Conservation (phyloP, 768 basidiomycete species). For the Mycena maculata region DNA sequence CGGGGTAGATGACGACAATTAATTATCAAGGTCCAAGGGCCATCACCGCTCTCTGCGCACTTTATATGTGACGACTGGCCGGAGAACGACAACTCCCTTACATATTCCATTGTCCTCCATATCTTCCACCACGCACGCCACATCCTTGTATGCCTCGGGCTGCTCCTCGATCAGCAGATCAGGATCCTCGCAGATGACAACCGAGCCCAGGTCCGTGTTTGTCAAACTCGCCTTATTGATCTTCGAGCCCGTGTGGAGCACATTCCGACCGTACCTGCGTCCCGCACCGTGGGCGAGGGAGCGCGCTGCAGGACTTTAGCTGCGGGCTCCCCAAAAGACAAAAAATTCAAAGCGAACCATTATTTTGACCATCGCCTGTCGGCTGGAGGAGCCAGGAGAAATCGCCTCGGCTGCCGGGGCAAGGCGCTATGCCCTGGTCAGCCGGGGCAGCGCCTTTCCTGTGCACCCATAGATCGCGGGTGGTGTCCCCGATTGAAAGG, state of each 20-base stretch:
- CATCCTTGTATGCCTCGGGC: constrained; percentile 54
- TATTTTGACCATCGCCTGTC: constrained; percentile 47
- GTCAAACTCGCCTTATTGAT: constrained; percentile 43
- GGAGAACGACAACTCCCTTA: constrained; percentile 43
- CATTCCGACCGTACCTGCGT: constrained; percentile 47
- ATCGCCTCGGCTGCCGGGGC: constrained; percentile 54
- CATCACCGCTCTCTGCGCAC: constrained; percentile 37
- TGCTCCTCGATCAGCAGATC: constrained; percentile 52
- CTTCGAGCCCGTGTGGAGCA: constrained; percentile 45
- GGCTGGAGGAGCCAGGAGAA: constrained; percentile 51
- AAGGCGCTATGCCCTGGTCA: constrained; percentile 48
- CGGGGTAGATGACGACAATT: too few species aligned
- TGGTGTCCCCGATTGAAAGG: constrained; percentile 33
- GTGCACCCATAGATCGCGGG: constrained; percentile 48
- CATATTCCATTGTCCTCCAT: constrained; percentile 47
- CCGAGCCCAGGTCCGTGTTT: constrained; percentile 49
- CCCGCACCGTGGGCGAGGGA: constrained; percentile 56
- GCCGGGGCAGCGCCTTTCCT: constrained; percentile 54
- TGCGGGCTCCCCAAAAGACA: neutral
- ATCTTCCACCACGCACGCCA: constrained; percentile 49
- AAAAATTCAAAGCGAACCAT: constrained; percentile 38
- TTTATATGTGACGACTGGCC: constrained; percentile 54
- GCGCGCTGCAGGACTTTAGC: constrained; percentile 35
- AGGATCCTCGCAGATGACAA: constrained; percentile 49
- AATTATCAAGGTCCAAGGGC: neutral